phyloP scores from a whole-genome alignment of 202 grass and related monocot species.

The Zizania palustris region DNA sequence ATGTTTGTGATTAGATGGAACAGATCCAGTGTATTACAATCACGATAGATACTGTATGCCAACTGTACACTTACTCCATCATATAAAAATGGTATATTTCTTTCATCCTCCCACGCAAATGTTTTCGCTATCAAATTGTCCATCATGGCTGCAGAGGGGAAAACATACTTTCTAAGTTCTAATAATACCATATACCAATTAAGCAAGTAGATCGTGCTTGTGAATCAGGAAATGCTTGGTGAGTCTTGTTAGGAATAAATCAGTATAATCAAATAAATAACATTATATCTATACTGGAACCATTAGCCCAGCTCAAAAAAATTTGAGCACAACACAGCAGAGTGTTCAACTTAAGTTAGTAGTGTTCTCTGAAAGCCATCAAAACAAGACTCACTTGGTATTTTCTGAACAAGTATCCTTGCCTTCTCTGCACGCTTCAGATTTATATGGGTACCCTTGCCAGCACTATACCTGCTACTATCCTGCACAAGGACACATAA shows the following conservation, averaged over 20 bases:
- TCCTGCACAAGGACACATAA: constrained; percentile 48
- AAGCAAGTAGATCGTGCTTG: not conserved
- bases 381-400: constrained; percentile 70
- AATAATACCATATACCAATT: constrained; percentile 3
- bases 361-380: not conserved
- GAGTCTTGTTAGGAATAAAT: constrained; percentile 6
- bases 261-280: not conserved
- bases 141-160: constrained; percentile 64
- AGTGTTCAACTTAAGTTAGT: constrained; percentile 16
- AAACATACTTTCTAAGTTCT: constrained; percentile 3
- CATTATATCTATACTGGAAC: constrained; percentile 11
- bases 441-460: constrained; percentile 87
- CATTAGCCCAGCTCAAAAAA: not conserved
- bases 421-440: constrained; percentile 95
- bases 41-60: constrained; percentile 18
- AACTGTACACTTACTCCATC: constrained; percentile 71
- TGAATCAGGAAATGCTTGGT: constrained; percentile 10
- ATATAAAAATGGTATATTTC: constrained; percentile 81
- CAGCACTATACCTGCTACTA: constrained; percentile 79
- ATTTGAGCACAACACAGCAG: constrained; percentile 3
- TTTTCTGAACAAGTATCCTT: constrained; percentile 71
- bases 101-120: constrained; percentile 84
- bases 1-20: constrained; percentile 28
- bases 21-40: constrained; percentile 10
- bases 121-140: constrained; percentile 89